Percentiles rank a stretch among this genome's conserved stretches.
Conservation (phyloP, 345 rosid genomes). For the Nephelium lappaceum region DNA sequence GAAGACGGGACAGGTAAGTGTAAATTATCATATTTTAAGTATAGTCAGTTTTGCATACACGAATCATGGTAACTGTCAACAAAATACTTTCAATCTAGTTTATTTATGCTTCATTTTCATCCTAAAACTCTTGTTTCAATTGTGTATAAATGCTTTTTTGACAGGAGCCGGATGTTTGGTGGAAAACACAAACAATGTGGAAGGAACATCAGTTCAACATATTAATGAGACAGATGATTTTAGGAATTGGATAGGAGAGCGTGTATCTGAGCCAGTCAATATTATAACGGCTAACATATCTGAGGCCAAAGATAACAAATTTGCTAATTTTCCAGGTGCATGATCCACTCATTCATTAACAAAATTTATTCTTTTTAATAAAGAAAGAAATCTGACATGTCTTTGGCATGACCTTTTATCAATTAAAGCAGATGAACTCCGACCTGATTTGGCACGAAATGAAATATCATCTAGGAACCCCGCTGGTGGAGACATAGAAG, state of each 20-base stretch:
- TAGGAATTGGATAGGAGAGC: constrained; percentile 10
- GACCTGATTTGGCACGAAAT: constrained; percentile 26
- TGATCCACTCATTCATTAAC: neutral
- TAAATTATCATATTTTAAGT: constrained; percentile 29
- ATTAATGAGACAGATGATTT: constrained; percentile 26
- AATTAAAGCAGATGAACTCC: constrained; percentile 32
- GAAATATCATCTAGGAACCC: constrained; percentile 24
- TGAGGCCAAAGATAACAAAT: constrained; percentile 18
- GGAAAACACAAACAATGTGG: constrained; percentile 26
- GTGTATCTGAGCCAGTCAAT: constrained; percentile 10
- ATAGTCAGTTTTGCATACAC: neutral
- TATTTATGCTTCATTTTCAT: neutral
- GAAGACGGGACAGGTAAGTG: constrained; percentile 33
- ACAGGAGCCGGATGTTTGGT: constrained; percentile 34
- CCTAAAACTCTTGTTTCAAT: neutral
- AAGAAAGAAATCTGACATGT: neutral
- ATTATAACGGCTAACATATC: constrained; percentile 16
- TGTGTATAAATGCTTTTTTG: constrained; percentile 23
- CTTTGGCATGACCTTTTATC: constrained; percentile 24
- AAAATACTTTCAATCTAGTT: neutral
- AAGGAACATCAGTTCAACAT: constrained; percentile 16
- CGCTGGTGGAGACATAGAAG: constrained; percentile 23
- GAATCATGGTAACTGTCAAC: neutral
- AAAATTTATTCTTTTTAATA: neutral
- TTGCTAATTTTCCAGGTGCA: constrained; percentile 37